These are phyloP conservation scores for Kurtzmaniella quercitrusa DNA, from an alignment of 1,139 yeast genomes.

Conservation along the genomic window DNA sequence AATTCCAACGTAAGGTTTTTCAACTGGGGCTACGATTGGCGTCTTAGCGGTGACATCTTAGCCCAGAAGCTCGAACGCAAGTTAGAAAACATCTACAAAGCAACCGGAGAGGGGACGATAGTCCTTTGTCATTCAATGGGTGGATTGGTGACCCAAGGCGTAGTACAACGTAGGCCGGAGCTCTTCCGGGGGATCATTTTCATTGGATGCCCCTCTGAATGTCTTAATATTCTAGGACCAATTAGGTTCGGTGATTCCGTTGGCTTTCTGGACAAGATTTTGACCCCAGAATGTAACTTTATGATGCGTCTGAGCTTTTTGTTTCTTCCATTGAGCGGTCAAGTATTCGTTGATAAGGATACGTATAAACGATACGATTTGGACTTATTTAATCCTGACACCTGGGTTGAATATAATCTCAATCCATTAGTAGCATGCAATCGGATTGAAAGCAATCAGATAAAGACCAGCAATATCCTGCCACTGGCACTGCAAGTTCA, in stretches of 20 bases:
- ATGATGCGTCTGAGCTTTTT: slow-evolving; percentile 82
- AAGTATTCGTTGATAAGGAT: slow-evolving; percentile 60
- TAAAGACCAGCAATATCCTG: neutral
- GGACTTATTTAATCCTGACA: slow-evolving; percentile 75
- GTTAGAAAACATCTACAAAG: slow-evolving; percentile 36
- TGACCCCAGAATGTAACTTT: slow-evolving; percentile 79
- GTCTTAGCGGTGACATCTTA: slow-evolving; percentile 55
- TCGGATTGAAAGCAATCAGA: slow-evolving; percentile 15
- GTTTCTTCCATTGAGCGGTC: slow-evolving; percentile 72
- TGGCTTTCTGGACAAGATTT: slow-evolving; percentile 63
- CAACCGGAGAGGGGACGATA: slow-evolving; percentile 51
- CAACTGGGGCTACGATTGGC: slow-evolving; percentile 90
- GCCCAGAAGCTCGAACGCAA: slow-evolving; percentile 14
- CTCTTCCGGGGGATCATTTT: slow-evolving; percentile 71
- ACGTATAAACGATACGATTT: slow-evolving; percentile 57
- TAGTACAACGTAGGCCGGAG: slow-evolving; percentile 62
- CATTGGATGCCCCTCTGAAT: slow-evolving; percentile 81
- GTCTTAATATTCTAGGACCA: slow-evolving; percentile 85
- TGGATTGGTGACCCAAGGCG: slow-evolving; percentile 78
- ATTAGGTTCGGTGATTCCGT: slow-evolving; percentile 78
- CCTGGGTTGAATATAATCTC: slow-evolving; percentile 73
- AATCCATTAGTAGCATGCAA: slow-evolving; percentile 66
- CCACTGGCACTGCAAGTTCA: neutral
- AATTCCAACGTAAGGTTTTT: slow-evolving; percentile 63
- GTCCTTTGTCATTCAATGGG: slow-evolving; percentile 94